phyloP scores from a whole-genome alignment of 73 alveolate genomes.

The Blepharisma japonicum region DNA sequence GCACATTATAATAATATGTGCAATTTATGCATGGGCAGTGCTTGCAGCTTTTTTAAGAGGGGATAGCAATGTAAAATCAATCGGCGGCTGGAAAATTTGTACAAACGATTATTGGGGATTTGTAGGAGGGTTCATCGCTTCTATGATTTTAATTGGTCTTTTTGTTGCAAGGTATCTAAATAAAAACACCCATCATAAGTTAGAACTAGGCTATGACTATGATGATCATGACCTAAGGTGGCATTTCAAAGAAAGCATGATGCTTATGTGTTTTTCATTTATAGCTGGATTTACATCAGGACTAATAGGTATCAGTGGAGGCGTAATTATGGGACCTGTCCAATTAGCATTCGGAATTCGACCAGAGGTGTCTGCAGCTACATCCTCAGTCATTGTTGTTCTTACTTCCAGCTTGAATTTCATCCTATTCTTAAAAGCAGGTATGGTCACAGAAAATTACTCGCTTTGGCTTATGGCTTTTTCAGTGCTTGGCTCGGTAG shows the following conservation, averaged over 20 bases:
- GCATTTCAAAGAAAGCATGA: neutral
- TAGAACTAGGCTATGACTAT: neutral
- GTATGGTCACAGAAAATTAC: neutral
- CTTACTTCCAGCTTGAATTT: neutral
- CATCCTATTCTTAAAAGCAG: neutral
- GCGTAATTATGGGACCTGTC: constrained; percentile 1
- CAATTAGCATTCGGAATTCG: neutral
- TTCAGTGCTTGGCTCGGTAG: neutral
- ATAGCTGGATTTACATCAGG: neutral
- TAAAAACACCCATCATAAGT: too few relatives aligned
- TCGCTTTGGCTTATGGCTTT: constrained; percentile 10
- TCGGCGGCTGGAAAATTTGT: neutral
- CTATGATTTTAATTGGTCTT: too few relatives aligned
- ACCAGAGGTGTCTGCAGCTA: constrained; percentile 19
- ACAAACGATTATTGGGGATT: too few relatives aligned
- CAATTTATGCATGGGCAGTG: neutral
- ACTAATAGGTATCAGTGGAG: constrained; percentile 18
- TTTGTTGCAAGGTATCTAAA: too few relatives aligned
- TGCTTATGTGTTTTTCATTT: neutral
- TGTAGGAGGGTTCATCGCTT: too few relatives aligned
- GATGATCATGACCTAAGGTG: neutral
- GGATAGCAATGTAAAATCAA: neutral
- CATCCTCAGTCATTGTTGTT: constrained; percentile 9
- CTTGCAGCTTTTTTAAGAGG: constrained; percentile 8
- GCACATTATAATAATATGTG: too few relatives aligned